These are phyloP conservation scores for Cenococcum geophilum DNA, from an alignment of 495 filamentous ascomycete genomes.

Conservation along the genomic window DNA sequence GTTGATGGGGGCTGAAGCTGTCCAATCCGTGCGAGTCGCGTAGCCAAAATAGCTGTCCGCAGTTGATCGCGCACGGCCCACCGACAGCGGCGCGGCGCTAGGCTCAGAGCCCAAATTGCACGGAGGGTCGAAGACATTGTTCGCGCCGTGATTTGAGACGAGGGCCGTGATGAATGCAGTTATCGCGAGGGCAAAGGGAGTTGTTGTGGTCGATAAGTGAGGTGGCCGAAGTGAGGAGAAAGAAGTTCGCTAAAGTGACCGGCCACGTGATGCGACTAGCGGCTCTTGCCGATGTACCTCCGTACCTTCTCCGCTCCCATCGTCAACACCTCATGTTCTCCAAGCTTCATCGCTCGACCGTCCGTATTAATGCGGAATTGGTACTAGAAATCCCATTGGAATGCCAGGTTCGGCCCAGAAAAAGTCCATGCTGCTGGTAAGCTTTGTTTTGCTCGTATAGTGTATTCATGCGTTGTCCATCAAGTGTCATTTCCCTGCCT, in stretches of 20 bases:
- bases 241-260: neutral
- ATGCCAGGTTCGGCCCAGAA: too few species aligned
- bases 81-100: constrained; percentile 20
- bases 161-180: constrained; percentile 3
- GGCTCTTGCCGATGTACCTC: constrained; percentile 3
- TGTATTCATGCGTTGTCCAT: too few species aligned
- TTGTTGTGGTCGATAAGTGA: neutral
- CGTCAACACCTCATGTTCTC: neutral
- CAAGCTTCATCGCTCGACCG: neutral
- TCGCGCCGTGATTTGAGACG: constrained; percentile 14
- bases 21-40: constrained; percentile 31
- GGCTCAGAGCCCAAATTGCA: constrained; percentile 7
- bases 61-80: constrained; percentile 30
- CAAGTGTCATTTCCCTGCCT: too few species aligned
- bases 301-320: neutral
- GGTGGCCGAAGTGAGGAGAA: constrained; percentile 5
- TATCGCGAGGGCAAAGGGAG: neutral
- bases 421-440: too few species aligned
- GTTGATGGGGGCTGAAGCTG: constrained; percentile 26
- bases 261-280: constrained; percentile 1
- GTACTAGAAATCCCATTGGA: too few species aligned
- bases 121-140: neutral
- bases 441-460: too few species aligned
- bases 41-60: constrained; percentile 31
- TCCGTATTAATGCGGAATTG: neutral